These are phyloP conservation scores for Neodidymelliopsis sp. DNA, from an alignment of 2,329 filamentous ascomycete species.

Conservation along the genomic window DNA sequence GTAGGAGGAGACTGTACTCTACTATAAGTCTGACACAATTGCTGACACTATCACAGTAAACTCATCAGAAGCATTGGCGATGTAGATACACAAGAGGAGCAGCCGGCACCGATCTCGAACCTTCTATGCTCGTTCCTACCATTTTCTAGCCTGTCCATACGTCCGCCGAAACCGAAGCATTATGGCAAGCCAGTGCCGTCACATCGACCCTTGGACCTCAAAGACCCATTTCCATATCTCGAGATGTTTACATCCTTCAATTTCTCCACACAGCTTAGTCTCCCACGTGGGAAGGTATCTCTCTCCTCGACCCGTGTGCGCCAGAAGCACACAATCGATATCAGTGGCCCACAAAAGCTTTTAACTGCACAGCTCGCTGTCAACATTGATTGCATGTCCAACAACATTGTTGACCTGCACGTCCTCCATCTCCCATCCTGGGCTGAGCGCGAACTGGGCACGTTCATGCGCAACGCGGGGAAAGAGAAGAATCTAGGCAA, in stretches of 20 bases:
- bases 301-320: slow-evolving; percentile 25
- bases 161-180: slow-evolving; percentile 31
- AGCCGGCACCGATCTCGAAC: slow-evolving; percentile 37
- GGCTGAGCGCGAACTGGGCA: slow-evolving; percentile 65
- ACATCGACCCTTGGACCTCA: slow-evolving; percentile 69
- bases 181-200: slow-evolving; percentile 59
- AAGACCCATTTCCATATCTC: slow-evolving; percentile 73
- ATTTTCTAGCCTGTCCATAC: slow-evolving; percentile 39
- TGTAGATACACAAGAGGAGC: slow-evolving; percentile 25
- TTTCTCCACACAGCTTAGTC: slow-evolving; percentile 62
- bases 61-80: slow-evolving; percentile 35
- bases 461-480: slow-evolving; percentile 57
- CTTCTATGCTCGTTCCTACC: slow-evolving; percentile 52
- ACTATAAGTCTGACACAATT: background rate
- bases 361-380: slow-evolving; percentile 67
- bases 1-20: slow-evolving; percentile 15
- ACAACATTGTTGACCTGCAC: slow-evolving; percentile 62
- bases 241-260: slow-evolving; percentile 74
- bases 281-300: slow-evolving; percentile 26
- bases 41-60: slow-evolving; percentile 26
- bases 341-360: slow-evolving; percentile 60
- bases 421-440: slow-evolving; percentile 65
- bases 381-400: slow-evolving; percentile 53
- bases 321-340: slow-evolving; percentile 61
- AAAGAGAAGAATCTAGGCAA: slow-evolving; percentile 63